Conservation (phyloP, 805 yeast genomes). For the Cyberlindnera japonica region DNA sequence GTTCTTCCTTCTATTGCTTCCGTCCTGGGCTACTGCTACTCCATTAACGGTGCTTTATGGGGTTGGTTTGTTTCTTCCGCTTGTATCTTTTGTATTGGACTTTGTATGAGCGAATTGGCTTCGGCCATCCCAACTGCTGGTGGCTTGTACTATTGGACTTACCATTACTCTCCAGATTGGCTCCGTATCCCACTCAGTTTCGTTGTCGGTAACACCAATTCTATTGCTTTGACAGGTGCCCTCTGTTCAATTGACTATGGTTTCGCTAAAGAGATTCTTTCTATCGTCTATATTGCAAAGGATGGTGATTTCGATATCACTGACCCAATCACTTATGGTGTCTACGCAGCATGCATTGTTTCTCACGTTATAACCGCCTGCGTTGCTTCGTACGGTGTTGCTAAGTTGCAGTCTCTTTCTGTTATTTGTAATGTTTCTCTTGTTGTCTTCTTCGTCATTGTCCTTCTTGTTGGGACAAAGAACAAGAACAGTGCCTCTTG, state of each 20-base stretch:
- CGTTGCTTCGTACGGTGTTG: constrained; percentile 51
- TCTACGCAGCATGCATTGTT: constrained; percentile 57
- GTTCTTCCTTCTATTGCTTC: constrained; percentile 56
- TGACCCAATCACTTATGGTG: constrained; percentile 54
- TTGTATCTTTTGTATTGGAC: constrained; percentile 52
- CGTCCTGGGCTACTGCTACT: constrained; percentile 45
- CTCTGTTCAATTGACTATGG: constrained; percentile 69
- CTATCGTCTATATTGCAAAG: constrained; percentile 51
- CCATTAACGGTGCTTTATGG: constrained; percentile 50
- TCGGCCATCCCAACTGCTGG: constrained; percentile 74
- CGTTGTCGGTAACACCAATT: constrained; percentile 63
- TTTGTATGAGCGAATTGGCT: constrained; percentile 62
- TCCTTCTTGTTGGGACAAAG: constrained; percentile 57
- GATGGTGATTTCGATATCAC: constrained; percentile 57
- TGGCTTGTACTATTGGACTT: constrained; percentile 69
- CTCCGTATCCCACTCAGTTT: constrained; percentile 52
- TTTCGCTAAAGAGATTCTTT: constrained; percentile 53
- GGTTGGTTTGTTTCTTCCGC: constrained; percentile 63
- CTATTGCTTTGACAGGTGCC: constrained; percentile 64
- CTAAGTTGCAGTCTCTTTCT: constrained; percentile 57
- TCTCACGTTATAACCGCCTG: constrained; percentile 52
- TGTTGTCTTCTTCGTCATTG: constrained; percentile 54
- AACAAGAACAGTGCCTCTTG: constrained; percentile 41
- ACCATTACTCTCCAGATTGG: constrained; percentile 56
- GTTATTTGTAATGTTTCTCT: constrained; percentile 51